Conservation (phyloP, 306 rosid species). For the Bauhinia variegata region DNA sequence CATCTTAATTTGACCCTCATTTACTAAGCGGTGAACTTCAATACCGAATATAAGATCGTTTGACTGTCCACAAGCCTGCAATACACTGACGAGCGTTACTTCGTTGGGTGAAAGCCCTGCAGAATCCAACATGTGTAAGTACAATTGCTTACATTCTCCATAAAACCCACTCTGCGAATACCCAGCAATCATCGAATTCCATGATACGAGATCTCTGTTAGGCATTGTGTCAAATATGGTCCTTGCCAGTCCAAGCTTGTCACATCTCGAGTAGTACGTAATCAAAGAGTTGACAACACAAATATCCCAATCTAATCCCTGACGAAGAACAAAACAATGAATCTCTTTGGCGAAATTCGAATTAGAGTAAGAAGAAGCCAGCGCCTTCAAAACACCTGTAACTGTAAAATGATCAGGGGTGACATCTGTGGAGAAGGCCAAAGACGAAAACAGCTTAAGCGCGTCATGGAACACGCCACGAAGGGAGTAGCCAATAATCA, state of each 20-base stretch:
- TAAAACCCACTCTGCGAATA: slow-evolving; percentile 79
- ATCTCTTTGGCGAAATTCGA: slow-evolving; percentile 46
- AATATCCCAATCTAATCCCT: slow-evolving; percentile 55
- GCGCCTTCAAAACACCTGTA: slow-evolving; percentile 65
- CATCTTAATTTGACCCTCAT: slow-evolving; percentile 52
- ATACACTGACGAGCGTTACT: slow-evolving; percentile 61
- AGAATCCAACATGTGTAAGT: slow-evolving; percentile 51
- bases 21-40: slow-evolving; percentile 60
- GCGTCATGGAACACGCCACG: too few relatives aligned
- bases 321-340: slow-evolving; percentile 62
- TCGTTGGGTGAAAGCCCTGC: slow-evolving; percentile 54
- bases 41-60: slow-evolving; percentile 68
- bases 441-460: too few relatives aligned
- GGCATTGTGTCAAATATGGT: slow-evolving; percentile 63
- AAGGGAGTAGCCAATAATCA: slow-evolving; percentile 70
- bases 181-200: slow-evolving; percentile 90
- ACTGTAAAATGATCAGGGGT: slow-evolving; percentile 62
- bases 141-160: slow-evolving; percentile 67
- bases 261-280: slow-evolving; percentile 67
- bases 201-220: slow-evolving; percentile 64
- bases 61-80: slow-evolving; percentile 92
- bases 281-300: slow-evolving; percentile 68
- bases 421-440: slow-evolving; percentile 25
- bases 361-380: slow-evolving; percentile 42
- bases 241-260: slow-evolving; percentile 58